phyloP scores from a whole-genome alignment of 345 rosid genomes.

The thale cress (Arabidopsis thaliana) region TAIR10.1 NC_003075.7:5160001-5160500 shows the following conservation, averaged over 20 bases:
- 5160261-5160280: neutral
- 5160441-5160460: conserved; percentile 61
- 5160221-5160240: neutral
- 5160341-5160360: neutral
- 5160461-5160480: conserved; percentile 70
- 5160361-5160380: conserved; percentile 25
- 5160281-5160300: neutral
- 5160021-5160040: no score
- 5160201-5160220: neutral
- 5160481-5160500: conserved; percentile 57
- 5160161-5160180: no score
- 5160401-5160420: conserved; percentile 88
- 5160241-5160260: neutral
- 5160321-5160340: neutral
- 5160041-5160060: no score
- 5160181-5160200: neutral
- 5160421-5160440: conserved; percentile 81
- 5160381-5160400: conserved; percentile 88
- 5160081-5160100: no score
- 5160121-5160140: no score
- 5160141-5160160: no score
- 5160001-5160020: no score
- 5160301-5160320: neutral
- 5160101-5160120: no score
- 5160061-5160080: no score